Evolutionary conservation across 192 early-diverging fungal species (phyloP).

Genomic region (Gaertneriomyces semiglobifer): DNA sequence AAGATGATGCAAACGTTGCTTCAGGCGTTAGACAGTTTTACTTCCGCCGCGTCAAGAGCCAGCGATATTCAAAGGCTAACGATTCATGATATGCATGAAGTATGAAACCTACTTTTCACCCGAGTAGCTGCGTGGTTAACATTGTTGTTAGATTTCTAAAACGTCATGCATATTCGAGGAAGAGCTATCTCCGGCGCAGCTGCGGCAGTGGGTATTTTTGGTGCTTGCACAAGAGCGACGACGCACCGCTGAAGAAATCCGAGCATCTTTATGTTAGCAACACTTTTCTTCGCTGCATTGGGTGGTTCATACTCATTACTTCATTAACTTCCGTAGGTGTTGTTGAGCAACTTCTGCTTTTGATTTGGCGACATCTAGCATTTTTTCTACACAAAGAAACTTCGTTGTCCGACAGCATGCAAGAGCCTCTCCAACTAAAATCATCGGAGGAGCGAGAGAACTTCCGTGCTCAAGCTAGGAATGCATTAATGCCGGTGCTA

Average conservation of each 20-base stretch:
- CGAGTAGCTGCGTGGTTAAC: background rate
- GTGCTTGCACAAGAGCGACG: background rate
- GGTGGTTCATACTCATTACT: background rate
- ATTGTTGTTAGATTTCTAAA: background rate
- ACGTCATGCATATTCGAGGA: background rate
- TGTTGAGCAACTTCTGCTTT: slow-evolving; percentile 46
- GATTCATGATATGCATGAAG: slow-evolving; percentile 39
- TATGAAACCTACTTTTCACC: slow-evolving; percentile 15
- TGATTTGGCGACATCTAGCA: slow-evolving; percentile 70
- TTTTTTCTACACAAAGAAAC: too few species aligned
- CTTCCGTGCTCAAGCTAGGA: too few species aligned
- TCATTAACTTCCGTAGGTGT: background rate
- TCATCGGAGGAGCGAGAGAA: too few species aligned
- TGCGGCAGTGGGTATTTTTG: slow-evolving; percentile 16
- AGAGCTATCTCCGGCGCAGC: slow-evolving; percentile 19
- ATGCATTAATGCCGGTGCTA: too few species aligned
- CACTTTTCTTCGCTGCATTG: background rate
- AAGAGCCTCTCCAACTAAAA: too few species aligned
- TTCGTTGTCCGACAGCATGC: too few species aligned
- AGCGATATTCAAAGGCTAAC: slow-evolving; percentile 24
- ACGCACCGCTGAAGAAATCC: background rate
- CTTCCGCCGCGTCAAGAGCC: too few species aligned
- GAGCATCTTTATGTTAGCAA: slow-evolving; percentile 5
- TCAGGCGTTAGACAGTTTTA: slow-evolving; percentile 28
- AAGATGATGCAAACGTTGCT: slow-evolving; percentile 26